Evolutionary conservation across 179 eudicot genomes (phyloP).

Genomic region (Monotropa hypopitys): DNA sequence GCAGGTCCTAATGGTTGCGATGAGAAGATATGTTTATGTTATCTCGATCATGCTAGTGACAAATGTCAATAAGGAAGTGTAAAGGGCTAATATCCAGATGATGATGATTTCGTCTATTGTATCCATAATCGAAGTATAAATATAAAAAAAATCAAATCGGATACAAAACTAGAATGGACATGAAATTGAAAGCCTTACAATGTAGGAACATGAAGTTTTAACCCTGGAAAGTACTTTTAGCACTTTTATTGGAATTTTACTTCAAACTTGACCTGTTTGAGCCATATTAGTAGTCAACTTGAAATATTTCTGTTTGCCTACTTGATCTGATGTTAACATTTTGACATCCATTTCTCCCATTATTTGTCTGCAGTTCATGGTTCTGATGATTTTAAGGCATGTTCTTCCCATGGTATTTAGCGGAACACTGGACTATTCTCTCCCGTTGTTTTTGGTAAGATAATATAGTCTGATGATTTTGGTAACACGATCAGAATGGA

Average conservation of each 20-base stretch:
- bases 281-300: not conserved
- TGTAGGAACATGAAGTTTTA: not conserved
- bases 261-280: not conserved
- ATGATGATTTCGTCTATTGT: not conserved
- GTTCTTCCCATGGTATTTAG: conserved; percentile 52
- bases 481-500: not conserved
- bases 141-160: not conserved
- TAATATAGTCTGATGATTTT: not conserved
- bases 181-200: not conserved
- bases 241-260: not conserved
- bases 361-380: conserved; percentile 44
- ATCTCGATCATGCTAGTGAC: not conserved
- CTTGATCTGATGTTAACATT: not conserved
- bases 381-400: conserved; percentile 70
- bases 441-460: conserved; percentile 58
- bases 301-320: not conserved
- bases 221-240: not conserved
- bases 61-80: not conserved
- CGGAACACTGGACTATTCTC: conserved; percentile 41
- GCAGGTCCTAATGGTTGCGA: not conserved
- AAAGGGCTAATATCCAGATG: not conserved
- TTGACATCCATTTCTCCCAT: not conserved
- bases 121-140: not conserved
- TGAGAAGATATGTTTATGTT: not conserved
- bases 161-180: not conserved